Base-by-base conservation (phyloP, 805 yeast genomes). In the Candida argentea region DNA sequence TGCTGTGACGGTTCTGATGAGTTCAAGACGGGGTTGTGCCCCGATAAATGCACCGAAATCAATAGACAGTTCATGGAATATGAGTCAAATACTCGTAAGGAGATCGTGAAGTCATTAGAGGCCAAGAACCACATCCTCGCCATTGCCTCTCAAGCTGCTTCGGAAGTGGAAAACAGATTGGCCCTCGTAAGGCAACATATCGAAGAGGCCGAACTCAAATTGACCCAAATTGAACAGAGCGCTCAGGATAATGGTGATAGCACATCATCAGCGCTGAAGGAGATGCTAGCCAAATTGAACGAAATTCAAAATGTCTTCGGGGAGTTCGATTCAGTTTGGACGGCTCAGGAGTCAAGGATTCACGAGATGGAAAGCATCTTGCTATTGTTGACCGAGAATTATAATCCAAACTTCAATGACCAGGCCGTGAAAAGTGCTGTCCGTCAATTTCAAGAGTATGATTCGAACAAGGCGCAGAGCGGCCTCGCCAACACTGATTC, bases 1-100 rank as follows among this genome's bases (percentile, higher is more conserved):
- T 91, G 98, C 52, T 91, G 98, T 54, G 98, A 91, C 55, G 97
- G 98, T 6, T 69, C 85, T 1, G 98, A 91, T 53, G 98, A 91
- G 50, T 50, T 55, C 29, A n/a, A 40, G 16, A 39, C 46, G 5
- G 58, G 55, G 2, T 16, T 27, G 3, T 85, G 94, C 48, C 68
- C 71, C 4, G 60, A 70, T 38, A 59, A 53, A 21, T 81, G 91
- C 45, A 44, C 42, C 1, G 66, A 67, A 33, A 67, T 80, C 30
- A 57, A 61, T 14, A 43, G 42, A 1, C 66, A 57, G 28, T 64
- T 61, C 35, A 38, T 20, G 10, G 24, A 26, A 14, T 38, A 35
- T 33, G 30, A 33, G 17, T 19, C 13, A 14, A 17, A 17, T 4
- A 33, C 32, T 10, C 5, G 23, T 10, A 23, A 44, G 29, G 46